These are phyloP conservation scores for Lathyrus aphaca DNA, from an alignment of 306 rosid species.

Conservation along the genomic window DNA sequence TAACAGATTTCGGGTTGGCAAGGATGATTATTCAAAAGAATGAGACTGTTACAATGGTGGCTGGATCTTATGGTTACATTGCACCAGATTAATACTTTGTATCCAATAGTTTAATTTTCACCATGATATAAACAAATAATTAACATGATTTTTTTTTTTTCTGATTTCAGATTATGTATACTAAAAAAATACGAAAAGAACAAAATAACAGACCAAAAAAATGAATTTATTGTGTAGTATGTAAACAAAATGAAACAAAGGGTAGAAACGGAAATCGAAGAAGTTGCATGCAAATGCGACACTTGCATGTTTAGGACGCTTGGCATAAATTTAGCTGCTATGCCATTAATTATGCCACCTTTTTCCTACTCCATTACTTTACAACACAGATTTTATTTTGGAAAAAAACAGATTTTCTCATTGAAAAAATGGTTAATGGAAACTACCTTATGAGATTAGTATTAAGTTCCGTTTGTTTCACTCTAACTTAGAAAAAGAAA, in stretches of 20 bases:
- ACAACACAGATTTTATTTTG: background rate
- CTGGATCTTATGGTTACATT: constrained; percentile 93
- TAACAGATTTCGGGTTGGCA: constrained; percentile 94
- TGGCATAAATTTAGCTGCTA: constrained; percentile 28
- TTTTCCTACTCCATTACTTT: background rate
- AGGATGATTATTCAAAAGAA: constrained; percentile 77
- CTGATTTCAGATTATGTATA: constrained; percentile 74
- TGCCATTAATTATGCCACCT: background rate
- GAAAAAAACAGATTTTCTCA: no score
- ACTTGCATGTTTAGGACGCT: constrained; percentile 52
- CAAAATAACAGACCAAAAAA: no score
- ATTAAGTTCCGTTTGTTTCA: background rate
- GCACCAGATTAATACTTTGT: constrained; percentile 80
- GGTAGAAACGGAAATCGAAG: constrained; percentile 50
- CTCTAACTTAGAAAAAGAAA: background rate
- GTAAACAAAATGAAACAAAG: background rate
- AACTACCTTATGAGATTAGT: no score
- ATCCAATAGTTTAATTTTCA: background rate
- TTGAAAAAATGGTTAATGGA: no score
- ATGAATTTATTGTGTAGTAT: no score
- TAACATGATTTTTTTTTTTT: background rate
- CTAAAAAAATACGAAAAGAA: background rate
- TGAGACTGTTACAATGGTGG: constrained; percentile 83
- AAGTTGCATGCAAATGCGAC: constrained; percentile 61
- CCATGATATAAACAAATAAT: constrained; percentile 7